Conservation (phyloP, 495 filamentous ascomycete genomes). For the Trichoderma reesei region DNA sequence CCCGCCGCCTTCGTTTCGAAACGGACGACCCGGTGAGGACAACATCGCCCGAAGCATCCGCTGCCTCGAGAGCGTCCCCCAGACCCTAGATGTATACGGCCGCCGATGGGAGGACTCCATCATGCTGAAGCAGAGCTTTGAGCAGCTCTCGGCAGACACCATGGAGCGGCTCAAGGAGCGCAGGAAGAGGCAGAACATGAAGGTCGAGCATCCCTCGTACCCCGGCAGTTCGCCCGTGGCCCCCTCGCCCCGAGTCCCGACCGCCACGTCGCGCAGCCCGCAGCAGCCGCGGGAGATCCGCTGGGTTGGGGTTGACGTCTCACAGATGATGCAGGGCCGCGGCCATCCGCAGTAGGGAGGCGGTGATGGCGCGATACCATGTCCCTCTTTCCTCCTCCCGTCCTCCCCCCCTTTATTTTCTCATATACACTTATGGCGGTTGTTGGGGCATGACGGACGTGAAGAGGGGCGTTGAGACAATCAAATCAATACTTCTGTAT, state of each 20-base stretch:
- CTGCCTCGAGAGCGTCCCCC: constrained; percentile 32
- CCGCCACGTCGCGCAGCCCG: constrained; percentile 1
- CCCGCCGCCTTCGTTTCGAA: constrained; percentile 18
- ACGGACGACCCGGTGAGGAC: constrained; percentile 21
- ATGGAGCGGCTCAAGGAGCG: constrained; percentile 24
- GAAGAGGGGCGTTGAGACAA: background rate
- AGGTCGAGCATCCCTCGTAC: constrained; percentile 9
- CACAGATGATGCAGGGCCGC: constrained; percentile 23
- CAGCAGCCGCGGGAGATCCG: constrained; percentile 25
- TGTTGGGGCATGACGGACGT: background rate
- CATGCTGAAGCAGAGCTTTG: constrained; percentile 33
- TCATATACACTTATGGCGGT: background rate
- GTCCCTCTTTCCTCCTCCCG: no score
- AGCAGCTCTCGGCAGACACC: constrained; percentile 28
- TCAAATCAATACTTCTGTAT: background rate
- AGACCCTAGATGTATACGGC: constrained; percentile 38
- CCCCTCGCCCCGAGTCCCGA: background rate
- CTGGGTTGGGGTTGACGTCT: constrained; percentile 30
- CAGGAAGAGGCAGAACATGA: constrained; percentile 14
- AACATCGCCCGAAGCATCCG: constrained; percentile 37
- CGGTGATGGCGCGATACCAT: no score
- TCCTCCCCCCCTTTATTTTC: background rate
- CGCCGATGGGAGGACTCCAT: constrained; percentile 40
- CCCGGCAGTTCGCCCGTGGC: background rate
- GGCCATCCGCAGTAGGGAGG: background rate